Percentiles rank a stretch among this genome's conserved stretches.
These are phyloP conservation scores for Apocynum venetum DNA, from an alignment of 257 asterid species.

Conservation along the genomic window DNA sequence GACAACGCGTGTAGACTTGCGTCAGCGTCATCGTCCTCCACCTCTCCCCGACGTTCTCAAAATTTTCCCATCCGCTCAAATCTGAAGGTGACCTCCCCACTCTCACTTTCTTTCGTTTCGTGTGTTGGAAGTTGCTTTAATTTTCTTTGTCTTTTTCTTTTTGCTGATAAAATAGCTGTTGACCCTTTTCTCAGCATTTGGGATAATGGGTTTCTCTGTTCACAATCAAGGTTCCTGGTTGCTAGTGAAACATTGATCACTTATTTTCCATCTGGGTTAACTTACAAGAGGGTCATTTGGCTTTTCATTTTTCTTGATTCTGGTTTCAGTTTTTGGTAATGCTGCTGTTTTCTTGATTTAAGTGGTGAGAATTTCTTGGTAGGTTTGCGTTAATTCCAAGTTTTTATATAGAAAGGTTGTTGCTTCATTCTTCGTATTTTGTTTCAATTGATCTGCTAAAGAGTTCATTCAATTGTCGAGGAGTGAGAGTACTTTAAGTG, in stretches of 20 bases:
- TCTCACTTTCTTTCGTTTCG: neutral
- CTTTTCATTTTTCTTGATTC: constrained; percentile 1
- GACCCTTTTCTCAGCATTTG: constrained; percentile 4
- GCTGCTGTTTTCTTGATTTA: constrained; percentile 7
- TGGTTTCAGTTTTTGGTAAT: constrained; percentile 1
- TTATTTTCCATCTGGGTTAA: neutral
- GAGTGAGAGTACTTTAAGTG: neutral
- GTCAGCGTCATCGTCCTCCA: constrained; percentile 20
- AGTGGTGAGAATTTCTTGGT: constrained; percentile 7
- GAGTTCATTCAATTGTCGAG: neutral
- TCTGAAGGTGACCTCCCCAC: constrained; percentile 2
- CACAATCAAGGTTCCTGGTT: neutral
- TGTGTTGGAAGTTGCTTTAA: neutral
- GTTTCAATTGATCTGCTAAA: constrained; percentile 17
- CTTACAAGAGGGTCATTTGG: neutral
- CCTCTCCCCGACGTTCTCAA: neutral
- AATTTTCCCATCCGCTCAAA: neutral
- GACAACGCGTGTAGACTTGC: constrained; percentile 22
- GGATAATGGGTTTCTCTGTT: neutral
- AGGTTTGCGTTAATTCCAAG: constrained; percentile 3
- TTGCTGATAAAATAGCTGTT: neutral
- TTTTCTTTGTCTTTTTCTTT: neutral
- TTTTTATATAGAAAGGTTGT: neutral
- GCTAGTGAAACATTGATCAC: neutral
- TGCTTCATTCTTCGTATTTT: neutral